phyloP scores from a whole-genome alignment of 2,329 filamentous ascomycete species.

The Aspergillus fischeri region DNA sequence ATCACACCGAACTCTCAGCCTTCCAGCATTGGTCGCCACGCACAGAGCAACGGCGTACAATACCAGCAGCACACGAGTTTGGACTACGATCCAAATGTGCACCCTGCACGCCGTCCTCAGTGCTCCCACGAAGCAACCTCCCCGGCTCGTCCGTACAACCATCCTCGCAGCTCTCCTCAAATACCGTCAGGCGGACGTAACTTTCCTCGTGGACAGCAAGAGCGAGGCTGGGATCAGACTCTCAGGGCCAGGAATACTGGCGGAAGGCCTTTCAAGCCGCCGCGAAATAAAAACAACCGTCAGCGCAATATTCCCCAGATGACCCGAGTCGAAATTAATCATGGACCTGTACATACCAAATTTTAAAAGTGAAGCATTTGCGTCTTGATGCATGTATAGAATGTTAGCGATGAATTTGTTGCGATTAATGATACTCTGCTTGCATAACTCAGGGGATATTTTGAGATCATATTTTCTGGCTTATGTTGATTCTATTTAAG shows the following conservation, averaged over 20 bases:
- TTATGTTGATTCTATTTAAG: too few relatives aligned
- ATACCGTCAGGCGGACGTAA: background rate
- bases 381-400: background rate
- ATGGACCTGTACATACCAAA: background rate
- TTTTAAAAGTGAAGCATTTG: background rate
- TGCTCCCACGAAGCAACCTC: background rate
- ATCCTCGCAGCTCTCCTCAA: background rate
- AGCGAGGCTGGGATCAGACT: background rate
- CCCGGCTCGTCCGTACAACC: background rate
- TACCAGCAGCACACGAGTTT: background rate
- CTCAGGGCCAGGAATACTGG: background rate
- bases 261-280: background rate
- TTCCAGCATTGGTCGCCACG: background rate
- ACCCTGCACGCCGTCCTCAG: background rate
- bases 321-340: background rate
- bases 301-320: background rate
- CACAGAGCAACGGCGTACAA: background rate
- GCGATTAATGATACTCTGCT: background rate
- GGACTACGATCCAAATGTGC: background rate
- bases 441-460: too few relatives aligned
- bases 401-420: background rate
- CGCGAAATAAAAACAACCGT: background rate
- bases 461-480: too few relatives aligned
- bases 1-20: background rate
- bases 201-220: background rate